Evolutionary conservation across 2,329 filamentous ascomycete genomes (phyloP).

Genomic region (Scytalidium sp.): DNA sequence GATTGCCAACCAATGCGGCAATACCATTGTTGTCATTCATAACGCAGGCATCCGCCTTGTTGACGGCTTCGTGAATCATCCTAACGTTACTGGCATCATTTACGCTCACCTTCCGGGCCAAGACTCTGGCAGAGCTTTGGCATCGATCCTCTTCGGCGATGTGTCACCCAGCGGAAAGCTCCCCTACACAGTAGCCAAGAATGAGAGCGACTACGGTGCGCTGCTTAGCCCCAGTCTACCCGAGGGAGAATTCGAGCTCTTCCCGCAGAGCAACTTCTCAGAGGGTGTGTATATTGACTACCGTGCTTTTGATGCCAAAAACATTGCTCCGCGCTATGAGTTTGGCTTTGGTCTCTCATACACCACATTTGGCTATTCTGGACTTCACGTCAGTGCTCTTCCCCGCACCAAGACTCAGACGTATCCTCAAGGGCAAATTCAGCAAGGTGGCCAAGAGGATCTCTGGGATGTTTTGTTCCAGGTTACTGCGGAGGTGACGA

Average conservation of each 20-base stretch:
- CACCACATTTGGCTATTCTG: conserved; percentile 49
- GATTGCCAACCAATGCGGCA: conserved; percentile 55
- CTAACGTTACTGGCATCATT: conserved; percentile 72
- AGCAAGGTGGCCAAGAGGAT: conserved; percentile 49
- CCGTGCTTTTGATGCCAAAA: conserved; percentile 42
- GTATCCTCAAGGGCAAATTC: conserved; percentile 41
- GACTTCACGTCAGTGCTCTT: conserved; percentile 30
- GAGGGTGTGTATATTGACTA: conserved; percentile 52
- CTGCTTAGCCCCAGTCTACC: conserved; percentile 40
- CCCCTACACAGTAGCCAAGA: conserved; percentile 75
- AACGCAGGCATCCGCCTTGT: conserved; percentile 58
- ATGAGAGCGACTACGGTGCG: conserved; percentile 49
- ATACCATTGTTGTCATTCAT: conserved; percentile 62
- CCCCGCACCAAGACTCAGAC: conserved; percentile 40
- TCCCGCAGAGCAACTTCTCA: conserved; percentile 39
- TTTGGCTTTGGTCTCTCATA: conserved; percentile 52
- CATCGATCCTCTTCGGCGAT: conserved; percentile 74
- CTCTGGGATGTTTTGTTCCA: conserved; percentile 52
- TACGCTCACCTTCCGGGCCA: conserved; percentile 80
- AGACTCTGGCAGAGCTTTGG: conserved; percentile 76
- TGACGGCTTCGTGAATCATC: conserved; percentile 67
- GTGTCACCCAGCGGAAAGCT: conserved; percentile 74
- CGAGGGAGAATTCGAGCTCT: conserved; percentile 26
- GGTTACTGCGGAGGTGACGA: conserved; percentile 46
- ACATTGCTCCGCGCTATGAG: conserved; percentile 32